A percentile compares a stretch with the other conserved stretches of the same genome.
phyloP scores from a whole-genome alignment of 805 yeast species.

The Candida manassasensis region DNA sequence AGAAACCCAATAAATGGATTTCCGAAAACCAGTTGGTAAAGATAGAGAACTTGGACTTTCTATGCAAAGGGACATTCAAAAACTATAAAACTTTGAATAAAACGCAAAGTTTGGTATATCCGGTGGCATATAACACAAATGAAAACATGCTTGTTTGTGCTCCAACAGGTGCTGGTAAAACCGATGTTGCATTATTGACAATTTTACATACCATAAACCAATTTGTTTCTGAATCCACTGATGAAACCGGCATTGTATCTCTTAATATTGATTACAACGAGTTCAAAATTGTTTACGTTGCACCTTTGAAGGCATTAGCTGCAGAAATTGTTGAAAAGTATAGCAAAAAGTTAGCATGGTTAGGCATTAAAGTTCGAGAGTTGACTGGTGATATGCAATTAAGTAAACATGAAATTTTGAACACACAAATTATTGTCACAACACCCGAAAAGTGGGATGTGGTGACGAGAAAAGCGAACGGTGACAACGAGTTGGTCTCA shows the following conservation, averaged over 20 bases:
- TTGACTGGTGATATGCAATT: conserved; percentile 86
- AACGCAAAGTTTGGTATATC: conserved; percentile 87
- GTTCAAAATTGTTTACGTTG: conserved; percentile 86
- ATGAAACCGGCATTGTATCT: conserved; percentile 35
- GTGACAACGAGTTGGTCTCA: conserved; percentile 78
- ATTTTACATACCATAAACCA: conserved; percentile 77
- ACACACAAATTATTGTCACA: conserved; percentile 80
- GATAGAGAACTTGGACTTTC: conserved; percentile 61
- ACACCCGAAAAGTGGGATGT: conserved; percentile 99
- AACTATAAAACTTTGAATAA: conserved; percentile 74
- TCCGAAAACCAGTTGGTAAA: conserved; percentile 46
- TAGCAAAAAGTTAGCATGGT: conserved; percentile 70
- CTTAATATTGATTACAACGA: conserved; percentile 72
- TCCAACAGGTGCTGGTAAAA: conserved; percentile 97
- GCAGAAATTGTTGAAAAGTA: conserved; percentile 95
- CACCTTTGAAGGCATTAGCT: conserved; percentile 92
- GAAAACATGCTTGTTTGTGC: conserved; percentile 97
- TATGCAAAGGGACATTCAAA: conserved; percentile 81
- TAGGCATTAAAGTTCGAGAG: conserved; percentile 84
- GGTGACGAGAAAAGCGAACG: conserved; percentile 87
- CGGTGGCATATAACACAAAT: conserved; percentile 87
- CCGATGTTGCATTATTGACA: conserved; percentile 84
- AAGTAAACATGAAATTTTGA: conserved; percentile 68
- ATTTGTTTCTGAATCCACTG: conserved; percentile 52
- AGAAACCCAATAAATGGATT: conserved; percentile 39